These are phyloP conservation scores for Lasiodiplodia sp. DNA, from an alignment of 2,329 filamentous ascomycete species.

Conservation along the genomic window DNA sequence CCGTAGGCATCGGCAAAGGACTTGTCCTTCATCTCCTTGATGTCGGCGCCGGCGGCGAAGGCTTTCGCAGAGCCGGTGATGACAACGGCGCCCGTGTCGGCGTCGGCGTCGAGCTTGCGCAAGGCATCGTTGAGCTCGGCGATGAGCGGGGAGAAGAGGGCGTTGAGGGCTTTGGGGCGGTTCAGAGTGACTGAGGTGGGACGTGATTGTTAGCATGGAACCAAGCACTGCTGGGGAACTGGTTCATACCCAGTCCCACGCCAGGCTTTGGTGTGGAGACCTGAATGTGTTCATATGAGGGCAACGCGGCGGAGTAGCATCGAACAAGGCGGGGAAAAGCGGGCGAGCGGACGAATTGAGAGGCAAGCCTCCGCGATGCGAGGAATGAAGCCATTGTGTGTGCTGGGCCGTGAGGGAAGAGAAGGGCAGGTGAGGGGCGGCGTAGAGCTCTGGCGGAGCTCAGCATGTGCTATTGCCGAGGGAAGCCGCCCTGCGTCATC, in stretches of 20 bases:
- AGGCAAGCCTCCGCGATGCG: constrained; percentile 67
- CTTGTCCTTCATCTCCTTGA: constrained; percentile 97
- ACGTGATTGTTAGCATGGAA: background rate
- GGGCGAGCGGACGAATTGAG: constrained; percentile 62
- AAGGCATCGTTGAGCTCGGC: constrained; percentile 69
- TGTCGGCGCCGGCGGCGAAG: constrained; percentile 88
- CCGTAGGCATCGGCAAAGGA: constrained; percentile 89
- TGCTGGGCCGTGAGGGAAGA: background rate
- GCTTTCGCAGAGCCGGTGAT: constrained; percentile 89
- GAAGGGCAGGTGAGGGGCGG: background rate
- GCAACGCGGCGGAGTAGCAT: constrained; percentile 51
- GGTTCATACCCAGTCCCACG: constrained; percentile 80
- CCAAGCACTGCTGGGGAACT: no score
- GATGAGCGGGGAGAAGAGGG: constrained; percentile 89
- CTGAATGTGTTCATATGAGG: constrained; percentile 79
- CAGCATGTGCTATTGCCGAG: constrained; percentile 11
- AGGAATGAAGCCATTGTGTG: constrained; percentile 58
- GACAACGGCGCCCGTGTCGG: constrained; percentile 55
- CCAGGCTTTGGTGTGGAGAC: constrained; percentile 85
- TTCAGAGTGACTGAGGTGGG: constrained; percentile 78
- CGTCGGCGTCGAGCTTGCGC: constrained; percentile 43
- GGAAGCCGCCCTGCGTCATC: constrained; percentile 25
- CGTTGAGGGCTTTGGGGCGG: constrained; percentile 94
- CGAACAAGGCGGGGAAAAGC: constrained; percentile 65
- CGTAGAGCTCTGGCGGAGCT: constrained; percentile 2